phyloP scores from a whole-genome alignment of 345 rosid species.

The Mallotus nudiflorus region DNA sequence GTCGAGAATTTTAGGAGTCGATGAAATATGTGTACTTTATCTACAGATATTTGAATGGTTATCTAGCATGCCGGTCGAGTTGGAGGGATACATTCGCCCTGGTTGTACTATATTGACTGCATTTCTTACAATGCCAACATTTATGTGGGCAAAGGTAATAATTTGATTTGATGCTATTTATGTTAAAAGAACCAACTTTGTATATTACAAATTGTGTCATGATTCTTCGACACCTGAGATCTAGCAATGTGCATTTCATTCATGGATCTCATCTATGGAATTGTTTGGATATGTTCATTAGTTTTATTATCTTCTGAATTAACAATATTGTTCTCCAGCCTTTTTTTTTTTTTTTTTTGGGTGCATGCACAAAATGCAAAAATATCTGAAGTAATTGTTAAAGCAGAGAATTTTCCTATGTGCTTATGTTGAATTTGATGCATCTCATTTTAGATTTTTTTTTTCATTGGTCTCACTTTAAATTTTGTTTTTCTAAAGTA shows the following conservation, averaged over 20 bases:
- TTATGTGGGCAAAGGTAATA: conserved; percentile 86
- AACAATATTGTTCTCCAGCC: not conserved
- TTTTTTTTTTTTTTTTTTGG: not conserved
- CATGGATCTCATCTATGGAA: not conserved
- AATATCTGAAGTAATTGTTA: not conserved
- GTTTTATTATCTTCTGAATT: not conserved
- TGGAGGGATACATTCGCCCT: conserved; percentile 97
- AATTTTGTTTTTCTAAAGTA: not conserved
- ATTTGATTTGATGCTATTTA: conserved; percentile 2
- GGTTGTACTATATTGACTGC: conserved; percentile 93
- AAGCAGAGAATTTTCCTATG: not conserved
- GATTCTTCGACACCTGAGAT: not conserved
- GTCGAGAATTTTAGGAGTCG: conserved; percentile 30
- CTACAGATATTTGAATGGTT: conserved; percentile 91
- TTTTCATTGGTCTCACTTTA: not conserved
- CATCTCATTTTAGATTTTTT: not conserved
- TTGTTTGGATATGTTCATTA: not conserved
- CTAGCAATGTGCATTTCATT: not conserved
- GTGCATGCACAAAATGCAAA: not conserved
- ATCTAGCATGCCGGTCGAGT: conserved; percentile 95
- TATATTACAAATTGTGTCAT: not conserved
- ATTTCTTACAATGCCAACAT: conserved; percentile 79
- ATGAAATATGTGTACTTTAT: conserved; percentile 29
- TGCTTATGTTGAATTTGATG: not conserved
- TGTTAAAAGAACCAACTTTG: not conserved